Evolutionary conservation across 2,329 filamentous ascomycete genomes (phyloP).

Genomic region (Pyrenophora graminea): DNA sequence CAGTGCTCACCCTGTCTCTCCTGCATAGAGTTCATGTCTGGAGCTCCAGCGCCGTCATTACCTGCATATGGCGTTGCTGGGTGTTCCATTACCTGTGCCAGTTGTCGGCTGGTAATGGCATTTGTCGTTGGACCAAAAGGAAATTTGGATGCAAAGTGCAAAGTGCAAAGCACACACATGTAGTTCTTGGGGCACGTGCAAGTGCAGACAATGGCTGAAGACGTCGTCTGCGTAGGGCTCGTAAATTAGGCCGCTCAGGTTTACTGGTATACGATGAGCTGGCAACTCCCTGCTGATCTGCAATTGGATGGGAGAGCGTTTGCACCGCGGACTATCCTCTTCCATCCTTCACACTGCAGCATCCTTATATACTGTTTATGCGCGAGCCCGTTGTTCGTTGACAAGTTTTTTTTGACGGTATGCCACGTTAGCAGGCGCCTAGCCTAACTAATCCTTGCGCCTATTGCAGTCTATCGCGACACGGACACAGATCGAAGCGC

Average conservation of each 20-base stretch:
- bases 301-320: conserved; percentile 37
- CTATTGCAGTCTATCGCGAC: conserved; percentile 23
- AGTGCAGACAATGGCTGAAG: conserved; percentile 30
- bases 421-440: conserved; percentile 46
- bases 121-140: conserved; percentile 23
- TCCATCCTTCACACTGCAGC: conserved; percentile 30
- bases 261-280: conserved; percentile 38
- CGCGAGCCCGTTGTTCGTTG: conserved; percentile 38
- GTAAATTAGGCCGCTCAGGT: conserved; percentile 40
- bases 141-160: conserved; percentile 13
- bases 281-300: conserved; percentile 34
- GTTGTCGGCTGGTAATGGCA: conserved; percentile 16
- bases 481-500: conserved; percentile 28
- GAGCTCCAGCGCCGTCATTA: conserved; percentile 24
- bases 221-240: conserved; percentile 31
- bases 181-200: conserved; percentile 27
- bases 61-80: conserved; percentile 27
- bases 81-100: conserved; percentile 18
- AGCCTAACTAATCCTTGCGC: conserved; percentile 33
- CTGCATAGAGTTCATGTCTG: conserved; percentile 34
- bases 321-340: conserved; percentile 37
- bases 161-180: conserved; percentile 15
- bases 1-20: conserved; percentile 33
- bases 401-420: conserved; percentile 35
- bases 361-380: conserved; percentile 43